Percentiles rank a stretch among this genome's conserved stretches.
Evolutionary conservation across 306 rosid species (phyloP).

Genomic region (Purshia tridentata): DNA sequence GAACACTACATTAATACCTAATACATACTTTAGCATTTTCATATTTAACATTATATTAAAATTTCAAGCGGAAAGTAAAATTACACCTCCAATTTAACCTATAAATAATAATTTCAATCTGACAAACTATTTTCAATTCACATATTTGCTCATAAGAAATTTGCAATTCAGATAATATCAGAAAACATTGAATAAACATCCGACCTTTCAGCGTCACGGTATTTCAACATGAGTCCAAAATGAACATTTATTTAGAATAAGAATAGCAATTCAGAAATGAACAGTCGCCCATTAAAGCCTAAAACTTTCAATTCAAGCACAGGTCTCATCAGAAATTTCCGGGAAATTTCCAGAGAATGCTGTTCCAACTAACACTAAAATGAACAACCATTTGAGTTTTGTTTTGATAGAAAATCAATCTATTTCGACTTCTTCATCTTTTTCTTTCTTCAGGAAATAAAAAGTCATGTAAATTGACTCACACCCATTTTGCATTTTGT

Average conservation of each 20-base stretch:
- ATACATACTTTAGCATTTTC: background rate
- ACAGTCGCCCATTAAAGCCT: background rate
- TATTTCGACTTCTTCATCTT: background rate
- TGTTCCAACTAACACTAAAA: background rate
- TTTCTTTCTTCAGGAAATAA: background rate
- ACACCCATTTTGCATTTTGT: background rate
- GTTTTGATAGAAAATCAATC: background rate
- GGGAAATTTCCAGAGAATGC: background rate
- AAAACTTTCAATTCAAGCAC: background rate
- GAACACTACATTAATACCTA: no score
- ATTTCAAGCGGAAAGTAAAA: background rate
- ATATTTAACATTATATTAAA: background rate
- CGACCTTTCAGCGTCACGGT: background rate
- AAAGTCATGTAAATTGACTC: background rate
- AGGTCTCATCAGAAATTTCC: constrained; percentile 1
- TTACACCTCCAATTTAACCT: background rate
- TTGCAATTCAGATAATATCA: background rate
- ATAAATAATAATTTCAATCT: background rate
- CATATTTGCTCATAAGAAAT: no score
- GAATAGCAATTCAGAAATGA: background rate
- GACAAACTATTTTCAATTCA: background rate
- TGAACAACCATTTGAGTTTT: background rate
- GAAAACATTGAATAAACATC: background rate
- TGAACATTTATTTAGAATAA: background rate
- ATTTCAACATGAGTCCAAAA: background rate